Conservation (phyloP, 176 grass and related monocot genomes). For the Carex myosuroides region DNA sequence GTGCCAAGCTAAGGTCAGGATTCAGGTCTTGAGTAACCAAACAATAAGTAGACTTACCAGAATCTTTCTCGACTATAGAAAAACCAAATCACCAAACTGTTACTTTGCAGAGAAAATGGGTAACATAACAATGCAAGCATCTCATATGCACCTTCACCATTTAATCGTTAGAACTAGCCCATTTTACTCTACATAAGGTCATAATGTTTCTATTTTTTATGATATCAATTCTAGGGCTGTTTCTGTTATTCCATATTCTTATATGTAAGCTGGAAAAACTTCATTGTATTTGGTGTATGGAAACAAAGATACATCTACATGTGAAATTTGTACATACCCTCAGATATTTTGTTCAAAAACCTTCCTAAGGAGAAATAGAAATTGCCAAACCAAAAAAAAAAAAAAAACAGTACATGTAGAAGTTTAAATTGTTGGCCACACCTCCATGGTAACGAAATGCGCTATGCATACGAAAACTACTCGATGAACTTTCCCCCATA, state of each 20-base stretch:
- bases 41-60: not conserved
- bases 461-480: conserved; percentile 26
- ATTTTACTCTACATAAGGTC: not conserved
- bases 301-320: not conserved
- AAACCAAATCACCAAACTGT: not conserved
- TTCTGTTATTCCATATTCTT: not conserved
- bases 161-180: not conserved
- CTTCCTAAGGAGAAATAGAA: not conserved
- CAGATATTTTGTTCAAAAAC: not conserved
- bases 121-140: not conserved
- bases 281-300: not conserved
- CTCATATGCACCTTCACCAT: not conserved
- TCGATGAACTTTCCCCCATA: conserved; percentile 37
- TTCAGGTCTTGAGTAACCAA: not conserved
- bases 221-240: not conserved
- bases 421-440: conserved; percentile 15
- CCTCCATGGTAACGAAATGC: conserved; percentile 42
- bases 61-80: not conserved
- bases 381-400: not conserved
- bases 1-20: not conserved
- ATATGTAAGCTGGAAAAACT: not conserved
- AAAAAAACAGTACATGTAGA: not conserved
- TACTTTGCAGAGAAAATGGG: not conserved
- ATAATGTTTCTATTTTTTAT: not conserved
- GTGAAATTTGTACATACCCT: not conserved